Conservation (phyloP, 306 rosid genomes). For the Macrotyloma uniflorum region DNA sequence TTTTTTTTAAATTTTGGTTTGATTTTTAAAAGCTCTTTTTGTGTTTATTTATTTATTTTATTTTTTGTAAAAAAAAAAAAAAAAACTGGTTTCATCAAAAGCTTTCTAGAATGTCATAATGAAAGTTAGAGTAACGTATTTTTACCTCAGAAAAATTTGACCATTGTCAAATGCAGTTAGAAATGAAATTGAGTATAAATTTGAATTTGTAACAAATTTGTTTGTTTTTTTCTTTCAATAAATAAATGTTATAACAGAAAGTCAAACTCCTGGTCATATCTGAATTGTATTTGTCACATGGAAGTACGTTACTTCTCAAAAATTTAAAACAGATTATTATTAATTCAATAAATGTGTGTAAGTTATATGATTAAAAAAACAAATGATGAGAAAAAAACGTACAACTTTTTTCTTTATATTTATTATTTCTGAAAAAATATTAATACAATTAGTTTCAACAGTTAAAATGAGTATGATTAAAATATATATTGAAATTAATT, state of each 20-base stretch:
- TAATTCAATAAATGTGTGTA: background rate
- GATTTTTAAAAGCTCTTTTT: too few relatives aligned
- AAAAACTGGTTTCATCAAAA: too few relatives aligned
- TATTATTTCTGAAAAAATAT: background rate
- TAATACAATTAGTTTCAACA: background rate
- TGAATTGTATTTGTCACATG: background rate
- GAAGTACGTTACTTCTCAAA: background rate
- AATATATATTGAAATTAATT: background rate
- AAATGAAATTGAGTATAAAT: background rate
- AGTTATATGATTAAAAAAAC: background rate
- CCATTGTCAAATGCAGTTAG: background rate
- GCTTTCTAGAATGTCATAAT: too few relatives aligned
- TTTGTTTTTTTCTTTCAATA: background rate
- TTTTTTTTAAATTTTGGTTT: too few relatives aligned
- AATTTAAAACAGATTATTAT: background rate
- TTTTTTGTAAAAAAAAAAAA: too few relatives aligned
- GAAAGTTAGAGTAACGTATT: too few relatives aligned
- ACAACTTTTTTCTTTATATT: background rate
- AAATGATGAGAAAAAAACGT: background rate
- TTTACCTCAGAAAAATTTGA: background rate
- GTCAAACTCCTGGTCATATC: background rate
- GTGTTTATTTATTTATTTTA: too few relatives aligned
- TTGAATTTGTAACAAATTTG: background rate
- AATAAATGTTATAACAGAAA: background rate
- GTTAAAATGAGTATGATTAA: background rate